Evolutionary conservation across 495 filamentous ascomycete species (phyloP).

Genomic region (Neurospora sp.): DNA sequence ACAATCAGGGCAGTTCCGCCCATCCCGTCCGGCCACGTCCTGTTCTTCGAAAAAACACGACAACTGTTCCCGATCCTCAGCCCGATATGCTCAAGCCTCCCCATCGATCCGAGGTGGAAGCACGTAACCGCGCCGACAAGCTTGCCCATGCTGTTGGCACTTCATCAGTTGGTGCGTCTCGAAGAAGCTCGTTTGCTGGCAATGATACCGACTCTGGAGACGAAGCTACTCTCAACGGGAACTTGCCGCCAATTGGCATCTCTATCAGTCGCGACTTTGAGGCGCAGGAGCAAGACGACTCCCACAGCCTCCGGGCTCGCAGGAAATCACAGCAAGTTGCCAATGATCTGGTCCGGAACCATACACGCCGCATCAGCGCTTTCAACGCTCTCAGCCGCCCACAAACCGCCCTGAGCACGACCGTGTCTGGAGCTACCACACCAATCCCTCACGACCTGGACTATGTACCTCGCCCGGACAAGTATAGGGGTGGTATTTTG

Average conservation of each 20-base stretch:
- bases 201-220: constrained; percentile 9
- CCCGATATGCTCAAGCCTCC: constrained; percentile 1
- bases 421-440: constrained; percentile 16
- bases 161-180: constrained; percentile 23
- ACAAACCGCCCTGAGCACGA: neutral
- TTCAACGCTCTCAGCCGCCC: constrained; percentile 1
- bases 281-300: neutral
- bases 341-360: constrained; percentile 14
- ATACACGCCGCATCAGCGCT: constrained; percentile 13
- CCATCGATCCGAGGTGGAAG: constrained; percentile 19
- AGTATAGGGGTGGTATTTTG: constrained; percentile 69
- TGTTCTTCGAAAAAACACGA: constrained; percentile 14
- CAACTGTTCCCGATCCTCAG: constrained; percentile 1
- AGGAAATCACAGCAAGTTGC: constrained; percentile 15
- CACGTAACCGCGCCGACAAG: constrained; percentile 24
- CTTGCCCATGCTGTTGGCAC: constrained; percentile 24
- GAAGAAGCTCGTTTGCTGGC: constrained; percentile 17
- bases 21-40: constrained; percentile 17
- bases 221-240: neutral
- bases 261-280: constrained; percentile 6
- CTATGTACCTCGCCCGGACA: constrained; percentile 57
- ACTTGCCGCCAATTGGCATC: neutral
- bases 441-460: constrained; percentile 39
- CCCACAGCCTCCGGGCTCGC: constrained; percentile 5
- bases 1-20: constrained; percentile 1